Conservation (phyloP, 768 basidiomycete species). For the Tephrocybe rancida region DNA sequence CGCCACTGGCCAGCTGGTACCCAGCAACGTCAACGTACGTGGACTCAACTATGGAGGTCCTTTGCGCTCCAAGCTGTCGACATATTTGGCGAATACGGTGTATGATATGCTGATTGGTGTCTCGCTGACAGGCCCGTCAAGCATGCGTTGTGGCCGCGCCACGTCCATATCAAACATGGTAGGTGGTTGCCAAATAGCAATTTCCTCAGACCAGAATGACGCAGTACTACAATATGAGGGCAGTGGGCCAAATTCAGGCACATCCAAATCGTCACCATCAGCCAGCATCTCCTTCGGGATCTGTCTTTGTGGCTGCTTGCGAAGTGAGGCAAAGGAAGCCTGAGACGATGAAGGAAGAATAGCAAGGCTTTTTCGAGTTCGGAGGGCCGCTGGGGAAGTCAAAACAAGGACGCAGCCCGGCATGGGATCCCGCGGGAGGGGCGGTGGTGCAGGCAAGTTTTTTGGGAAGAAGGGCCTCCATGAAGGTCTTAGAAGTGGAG, state of each 20-base stretch:
- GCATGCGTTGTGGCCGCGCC: conserved; percentile 19
- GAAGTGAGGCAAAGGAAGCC: conserved; percentile 9
- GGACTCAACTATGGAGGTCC: neutral
- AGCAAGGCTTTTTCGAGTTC: neutral
- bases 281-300: conserved; percentile 4
- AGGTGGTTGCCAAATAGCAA: conserved; percentile 17
- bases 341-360: neutral
- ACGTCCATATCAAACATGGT: conserved; percentile 18
- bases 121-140: conserved; percentile 4
- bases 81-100: conserved; percentile 19
- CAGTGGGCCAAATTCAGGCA: conserved; percentile 19
- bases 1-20: too few relatives aligned
- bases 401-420: conserved; percentile 17
- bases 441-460: conserved; percentile 3
- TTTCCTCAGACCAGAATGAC: conserved; percentile 7
- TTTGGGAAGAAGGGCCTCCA: conserved; percentile 22
- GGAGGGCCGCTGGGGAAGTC: neutral
- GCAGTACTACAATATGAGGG: conserved; percentile 5
- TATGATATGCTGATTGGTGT: conserved; percentile 21
- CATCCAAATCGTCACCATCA: conserved; percentile 13
- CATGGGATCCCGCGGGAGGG: conserved; percentile 11
- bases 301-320: conserved; percentile 16
- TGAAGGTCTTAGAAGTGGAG: conserved; percentile 13
- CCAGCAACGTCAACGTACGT: neutral
- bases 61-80: conserved; percentile 15